Conservation (phyloP, 257 asterid genomes). For the Handroanthus guayacan region DNA sequence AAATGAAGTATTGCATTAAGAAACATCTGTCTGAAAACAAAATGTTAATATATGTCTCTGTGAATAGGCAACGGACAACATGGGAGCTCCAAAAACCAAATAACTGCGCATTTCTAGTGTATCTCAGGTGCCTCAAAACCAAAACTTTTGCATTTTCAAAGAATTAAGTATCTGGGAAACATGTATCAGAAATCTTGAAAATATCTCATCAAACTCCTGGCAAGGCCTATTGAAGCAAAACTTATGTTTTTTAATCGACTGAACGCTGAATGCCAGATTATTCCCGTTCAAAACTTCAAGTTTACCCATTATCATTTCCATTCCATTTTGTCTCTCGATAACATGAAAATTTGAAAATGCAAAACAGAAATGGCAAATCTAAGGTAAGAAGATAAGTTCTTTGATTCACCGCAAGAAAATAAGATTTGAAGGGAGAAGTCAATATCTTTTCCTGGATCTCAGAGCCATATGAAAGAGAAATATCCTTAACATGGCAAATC, state of each 20-base stretch:
- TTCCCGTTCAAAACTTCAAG: no score
- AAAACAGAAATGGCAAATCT: background rate
- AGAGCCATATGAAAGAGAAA: background rate
- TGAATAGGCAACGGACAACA: background rate
- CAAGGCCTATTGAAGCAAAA: no score
- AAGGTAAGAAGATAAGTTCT: background rate
- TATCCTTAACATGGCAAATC: background rate
- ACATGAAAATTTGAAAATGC: no score
- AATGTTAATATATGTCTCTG: background rate
- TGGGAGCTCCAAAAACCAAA: background rate
- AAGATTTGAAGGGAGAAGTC: background rate
- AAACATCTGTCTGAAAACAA: background rate
- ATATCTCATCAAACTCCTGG: background rate
- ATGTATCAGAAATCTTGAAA: background rate
- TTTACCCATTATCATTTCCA: no score
- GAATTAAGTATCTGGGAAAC: background rate
- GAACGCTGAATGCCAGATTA: no score
- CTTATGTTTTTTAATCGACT: no score
- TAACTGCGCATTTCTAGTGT: background rate
- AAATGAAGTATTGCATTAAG: no score
- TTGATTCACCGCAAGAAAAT: background rate
- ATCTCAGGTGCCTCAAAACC: background rate
- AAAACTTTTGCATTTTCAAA: background rate
- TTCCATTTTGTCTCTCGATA: no score
- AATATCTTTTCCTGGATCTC: background rate